Evolutionary conservation across 805 yeast species (phyloP), one percentile per base, ranked within the genome.

Genomic region (Candida broadrunensis): DNA sequence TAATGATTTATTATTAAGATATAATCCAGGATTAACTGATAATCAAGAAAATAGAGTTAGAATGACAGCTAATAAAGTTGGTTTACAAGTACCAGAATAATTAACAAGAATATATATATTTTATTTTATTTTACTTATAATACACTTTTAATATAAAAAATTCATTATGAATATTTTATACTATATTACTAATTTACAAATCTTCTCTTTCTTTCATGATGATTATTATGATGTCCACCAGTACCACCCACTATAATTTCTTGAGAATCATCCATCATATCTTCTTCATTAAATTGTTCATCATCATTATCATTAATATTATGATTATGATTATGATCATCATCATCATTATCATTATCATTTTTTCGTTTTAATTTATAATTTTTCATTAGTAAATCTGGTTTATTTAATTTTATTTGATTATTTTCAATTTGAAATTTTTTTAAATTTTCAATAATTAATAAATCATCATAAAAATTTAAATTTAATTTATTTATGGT

Each of bases 31-130:
- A 2, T 70, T 84, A 45, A 78, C 78, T 19, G 78, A 85, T 80
- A 75, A 81, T 19, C 95, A 86, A 54, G 77, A 76, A 38, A 97
- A 91, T 45, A 81, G 83, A 41, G 82, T 91, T 20, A 72, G 81
- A 51, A 78, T 76, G 56, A 85, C 96, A 1, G 99, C 98, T 5
- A 75, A 82, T 42, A 76, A 82, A 47, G 99, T 91, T n/a, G 99
- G 99, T 0, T 73, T 91, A 36, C 35, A 51, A n/a, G 63, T 70
- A 14, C 75, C 75, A 7, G 63, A 63, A 32, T 38, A 39, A 43
- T 7, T 7, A 21, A 7, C 6, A 21, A 9, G 24, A 21, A 21
- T 21, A n/a, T n/a, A n/a, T n/a, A n/a, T n/a, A n/a, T n/a, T n/a
- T n/a, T n/a, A n/a, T n/a, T n/a, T n/a, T n/a, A n/a, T n/a, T n/a